Evolutionary conservation across 805 yeast species (phyloP).

Genomic region (Pichia sporocuriosa): DNA sequence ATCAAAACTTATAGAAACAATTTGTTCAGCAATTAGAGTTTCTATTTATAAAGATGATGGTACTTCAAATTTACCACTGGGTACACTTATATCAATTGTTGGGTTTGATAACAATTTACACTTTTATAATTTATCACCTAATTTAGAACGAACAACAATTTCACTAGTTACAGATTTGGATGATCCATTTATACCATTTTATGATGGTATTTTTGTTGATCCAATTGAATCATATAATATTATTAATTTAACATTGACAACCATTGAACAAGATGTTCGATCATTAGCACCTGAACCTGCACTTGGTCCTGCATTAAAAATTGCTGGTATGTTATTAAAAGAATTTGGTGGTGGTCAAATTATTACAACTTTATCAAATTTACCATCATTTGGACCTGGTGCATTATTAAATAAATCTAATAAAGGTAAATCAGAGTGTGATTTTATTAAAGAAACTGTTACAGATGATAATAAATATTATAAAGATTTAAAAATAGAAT

Average conservation of each 20-base stretch:
- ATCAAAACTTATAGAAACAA: conserved; percentile 34
- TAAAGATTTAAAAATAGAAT: conserved; percentile 49
- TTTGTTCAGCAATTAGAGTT: conserved; percentile 34
- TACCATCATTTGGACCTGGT: conserved; percentile 84
- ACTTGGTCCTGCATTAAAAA: conserved; percentile 70
- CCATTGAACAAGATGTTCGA: conserved; percentile 44
- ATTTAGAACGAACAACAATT: conserved; percentile 49
- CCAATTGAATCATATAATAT: conserved; percentile 58
- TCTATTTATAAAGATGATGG: conserved; percentile 42
- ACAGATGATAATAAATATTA: conserved; percentile 59
- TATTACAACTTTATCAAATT: conserved; percentile 52
- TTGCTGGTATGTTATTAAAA: conserved; percentile 56
- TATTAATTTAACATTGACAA: conserved; percentile 61
- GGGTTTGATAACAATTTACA: conserved; percentile 69
- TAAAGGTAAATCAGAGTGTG: conserved; percentile 31
- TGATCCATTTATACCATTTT: conserved; percentile 78
- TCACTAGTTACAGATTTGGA: conserved; percentile 61
- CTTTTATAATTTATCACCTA: conserved; percentile 61
- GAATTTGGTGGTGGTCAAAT: conserved; percentile 80
- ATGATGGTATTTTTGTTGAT: conserved; percentile 71
- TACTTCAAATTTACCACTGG: conserved; percentile 29
- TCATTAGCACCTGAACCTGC: conserved; percentile 53
- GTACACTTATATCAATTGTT: conserved; percentile 59
- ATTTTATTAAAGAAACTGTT: conserved; percentile 42
- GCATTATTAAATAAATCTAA: conserved; percentile 40